Percentiles rank a stretch among this genome's conserved stretches.
Conservation (phyloP, 495 filamentous ascomycete species). For the Aspergillus leporis region DNA sequence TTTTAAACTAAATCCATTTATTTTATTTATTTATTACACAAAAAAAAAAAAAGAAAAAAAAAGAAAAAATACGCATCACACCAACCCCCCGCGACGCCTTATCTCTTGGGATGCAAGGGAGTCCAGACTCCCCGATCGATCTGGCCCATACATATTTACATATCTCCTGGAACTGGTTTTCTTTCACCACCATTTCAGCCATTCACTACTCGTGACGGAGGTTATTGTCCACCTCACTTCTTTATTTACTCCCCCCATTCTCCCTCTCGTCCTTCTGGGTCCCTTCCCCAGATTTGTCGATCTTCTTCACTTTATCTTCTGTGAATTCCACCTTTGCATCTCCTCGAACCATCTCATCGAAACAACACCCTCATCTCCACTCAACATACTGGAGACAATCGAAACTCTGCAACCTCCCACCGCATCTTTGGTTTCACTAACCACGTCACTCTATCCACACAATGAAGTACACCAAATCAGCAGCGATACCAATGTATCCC, state of each 20-base stretch:
- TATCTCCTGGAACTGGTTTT: conserved; percentile 7
- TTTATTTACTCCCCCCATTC: conserved; percentile 16
- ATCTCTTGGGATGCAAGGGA: conserved; percentile 34
- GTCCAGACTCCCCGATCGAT: conserved; percentile 30
- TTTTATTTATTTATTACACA: conserved; percentile 1
- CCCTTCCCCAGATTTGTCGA: conserved; percentile 2
- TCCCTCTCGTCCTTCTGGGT: conserved; percentile 1
- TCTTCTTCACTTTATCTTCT: conserved; percentile 5
- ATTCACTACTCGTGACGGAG: conserved; percentile 14
- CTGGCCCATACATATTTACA: conserved; percentile 18
- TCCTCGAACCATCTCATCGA: neutral
- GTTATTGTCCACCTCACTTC: neutral
- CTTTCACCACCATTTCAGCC: conserved; percentile 14
- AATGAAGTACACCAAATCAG: conserved; percentile 9
- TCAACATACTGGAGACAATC: neutral
- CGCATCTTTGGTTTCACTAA: neutral
- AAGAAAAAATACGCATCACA: conserved; percentile 14
- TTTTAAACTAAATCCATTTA: conserved; percentile 8
- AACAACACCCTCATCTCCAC: conserved; percentile 3
- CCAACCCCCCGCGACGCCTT: conserved; percentile 28
- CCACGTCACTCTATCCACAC: conserved; percentile 3
- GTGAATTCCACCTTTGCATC: neutral
- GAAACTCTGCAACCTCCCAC: neutral
- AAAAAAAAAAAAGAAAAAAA: conserved; percentile 15
- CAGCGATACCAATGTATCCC: conserved; percentile 19